A percentile compares a stretch with the other conserved stretches of the same genome.
These are phyloP conservation scores for Podospora pseudoanserina DNA, from an alignment of 495 filamentous ascomycete genomes.

Conservation along the genomic window DNA sequence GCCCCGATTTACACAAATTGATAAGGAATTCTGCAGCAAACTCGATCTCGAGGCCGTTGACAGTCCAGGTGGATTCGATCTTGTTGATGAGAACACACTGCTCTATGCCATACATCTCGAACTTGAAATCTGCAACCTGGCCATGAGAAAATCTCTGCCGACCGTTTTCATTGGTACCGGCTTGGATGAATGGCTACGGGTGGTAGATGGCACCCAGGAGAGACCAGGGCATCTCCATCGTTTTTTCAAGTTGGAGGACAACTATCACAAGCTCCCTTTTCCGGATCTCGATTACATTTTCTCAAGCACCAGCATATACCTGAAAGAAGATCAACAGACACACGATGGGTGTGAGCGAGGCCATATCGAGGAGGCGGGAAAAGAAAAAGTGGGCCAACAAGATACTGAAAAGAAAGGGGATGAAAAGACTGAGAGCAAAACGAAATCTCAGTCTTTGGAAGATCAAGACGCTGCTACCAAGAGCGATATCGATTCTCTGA, in stretches of 20 bases:
- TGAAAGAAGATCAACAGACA: conserved; percentile 14
- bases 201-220: conserved; percentile 19
- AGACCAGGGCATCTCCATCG: conserved; percentile 2
- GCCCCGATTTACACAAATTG: conserved; percentile 61
- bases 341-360: neutral
- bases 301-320: conserved; percentile 39
- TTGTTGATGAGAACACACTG: conserved; percentile 47
- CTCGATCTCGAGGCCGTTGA: conserved; percentile 54
- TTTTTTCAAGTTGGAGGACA: conserved; percentile 31
- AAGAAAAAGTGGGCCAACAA: neutral
- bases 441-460: too few species aligned
- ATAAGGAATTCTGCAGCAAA: conserved; percentile 53
- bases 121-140: conserved; percentile 35
- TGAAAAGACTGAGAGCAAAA: too few species aligned
- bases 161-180: conserved; percentile 43
- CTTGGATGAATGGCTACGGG: conserved; percentile 38
- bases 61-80: conserved; percentile 54
- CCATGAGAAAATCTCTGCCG: conserved; percentile 35
- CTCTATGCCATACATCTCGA: conserved; percentile 63
- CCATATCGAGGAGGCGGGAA: neutral
- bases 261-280: conserved; percentile 33
- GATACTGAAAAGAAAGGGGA: too few species aligned
- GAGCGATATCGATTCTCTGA: too few species aligned
- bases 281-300: conserved; percentile 41
- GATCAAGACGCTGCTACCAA: too few species aligned